Base-by-base conservation (phyloP, 176 grass and related monocot genomes). In the Cenchrus americanus region DNA sequence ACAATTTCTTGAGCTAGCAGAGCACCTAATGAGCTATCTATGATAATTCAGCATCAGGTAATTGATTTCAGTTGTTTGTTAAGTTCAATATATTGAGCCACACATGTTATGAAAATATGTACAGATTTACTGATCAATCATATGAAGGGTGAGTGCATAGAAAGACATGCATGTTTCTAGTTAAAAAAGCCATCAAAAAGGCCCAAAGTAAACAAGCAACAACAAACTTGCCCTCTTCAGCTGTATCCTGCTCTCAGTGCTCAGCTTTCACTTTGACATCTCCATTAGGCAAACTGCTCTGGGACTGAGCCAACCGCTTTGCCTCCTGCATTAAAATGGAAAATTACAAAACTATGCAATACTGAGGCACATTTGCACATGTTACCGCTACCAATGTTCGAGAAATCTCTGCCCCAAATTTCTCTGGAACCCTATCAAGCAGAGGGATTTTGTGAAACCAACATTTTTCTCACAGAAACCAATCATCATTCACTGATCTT, bases 211-310 rank as follows among this genome's bases (percentile, higher is more conserved):
- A 84, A 79, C 15, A 78, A 8, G 74, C 34, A 37, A 51, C 52
- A 55, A 11, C 11, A 34, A 63, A 57, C 46, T 65, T 65, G 67
- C 54, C 50, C 14, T 87, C 83, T 49, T 62, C 42, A 79, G 50
- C 12, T 67, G 23, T 67, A 54, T 59, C 67, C 66, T 79, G 71
- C 27, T 57, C 42, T 88, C 80, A 93, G 68, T 98, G 87, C 87
- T 98, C 96, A 8, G 82, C 18, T 82, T 98, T 98, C 61, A 95
- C 71, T 84, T 92, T 95, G 58, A 75, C 83, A 92, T 98, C 93
- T 69, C 96, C 96, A 83, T 98, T 93, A 53, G 96, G 87, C 86
- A 98, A 65, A 77, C 21, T 50, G 61, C 50, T 83, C 24, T 98
- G 96, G 1, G 91, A 95, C 77, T 95, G 93, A 86, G 93, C 89